Conservation (phyloP, 1,139 yeast genomes). For the Candida sp. region DNA sequence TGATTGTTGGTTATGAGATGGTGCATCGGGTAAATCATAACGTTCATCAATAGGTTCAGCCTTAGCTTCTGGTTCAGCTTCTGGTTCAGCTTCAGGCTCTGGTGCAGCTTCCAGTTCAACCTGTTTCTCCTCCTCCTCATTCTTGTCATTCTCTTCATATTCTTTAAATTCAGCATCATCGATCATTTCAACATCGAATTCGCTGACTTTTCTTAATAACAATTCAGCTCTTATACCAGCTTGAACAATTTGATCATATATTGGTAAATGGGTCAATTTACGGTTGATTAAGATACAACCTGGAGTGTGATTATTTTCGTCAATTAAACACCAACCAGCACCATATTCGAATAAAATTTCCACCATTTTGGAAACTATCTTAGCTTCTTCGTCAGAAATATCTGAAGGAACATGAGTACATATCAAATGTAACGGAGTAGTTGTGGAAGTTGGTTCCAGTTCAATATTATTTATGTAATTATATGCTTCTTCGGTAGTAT, state of each 20-base stretch:
- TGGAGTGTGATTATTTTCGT: conserved; percentile 66
- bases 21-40: conserved; percentile 35
- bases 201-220: conserved; percentile 68
- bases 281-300: conserved; percentile 66
- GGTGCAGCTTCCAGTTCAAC: conserved; percentile 12
- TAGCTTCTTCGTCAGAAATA: conserved; percentile 37
- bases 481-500: conserved; percentile 74
- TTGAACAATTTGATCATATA: conserved; percentile 57
- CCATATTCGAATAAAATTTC: conserved; percentile 75
- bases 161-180: conserved; percentile 18
- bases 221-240: conserved; percentile 94
- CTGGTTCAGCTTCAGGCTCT: conserved; percentile 7
- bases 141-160: conserved; percentile 11
- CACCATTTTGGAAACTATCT: conserved; percentile 53
- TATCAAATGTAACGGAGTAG: conserved; percentile 78
- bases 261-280: conserved; percentile 39
- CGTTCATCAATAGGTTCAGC: conserved; percentile 4
- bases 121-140: conserved; percentile 12
- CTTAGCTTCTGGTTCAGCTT: conserved; percentile 2
- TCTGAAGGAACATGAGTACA: conserved; percentile 50
- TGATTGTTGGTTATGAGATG: conserved; percentile 62
- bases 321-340: conserved; percentile 85
- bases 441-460: conserved; percentile 46
- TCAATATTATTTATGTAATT: conserved; percentile 44
- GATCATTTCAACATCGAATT: conserved; percentile 45